These are phyloP conservation scores for Erysiphe pulchra DNA, from an alignment of 2,329 filamentous ascomycete genomes.

Conservation along the genomic window DNA sequence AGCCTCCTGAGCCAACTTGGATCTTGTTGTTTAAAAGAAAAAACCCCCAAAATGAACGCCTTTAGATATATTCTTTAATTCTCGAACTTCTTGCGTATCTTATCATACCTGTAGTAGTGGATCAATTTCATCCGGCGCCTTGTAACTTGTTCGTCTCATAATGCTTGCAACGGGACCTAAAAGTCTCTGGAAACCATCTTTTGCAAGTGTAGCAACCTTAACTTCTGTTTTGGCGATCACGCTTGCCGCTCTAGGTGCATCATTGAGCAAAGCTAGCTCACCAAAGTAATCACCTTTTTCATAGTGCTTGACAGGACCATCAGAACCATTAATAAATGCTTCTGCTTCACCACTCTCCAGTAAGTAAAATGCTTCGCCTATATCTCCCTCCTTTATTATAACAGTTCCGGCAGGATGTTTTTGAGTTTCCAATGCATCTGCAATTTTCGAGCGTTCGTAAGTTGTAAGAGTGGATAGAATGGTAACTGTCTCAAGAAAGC, in stretches of 20 bases:
- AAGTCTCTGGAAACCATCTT: constrained; percentile 82
- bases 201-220: constrained; percentile 78
- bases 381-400: constrained; percentile 81
- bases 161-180: constrained; percentile 84
- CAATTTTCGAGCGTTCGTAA: constrained; percentile 93
- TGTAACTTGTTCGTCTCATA: constrained; percentile 49
- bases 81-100: not conserved
- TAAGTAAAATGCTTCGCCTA: constrained; percentile 75
- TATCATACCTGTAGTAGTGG: constrained; percentile 24
- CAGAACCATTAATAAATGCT: constrained; percentile 53
- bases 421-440: constrained; percentile 76
- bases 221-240: constrained; percentile 65
- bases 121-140: constrained; percentile 40
- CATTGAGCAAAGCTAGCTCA: constrained; percentile 77
- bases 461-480: constrained; percentile 59
- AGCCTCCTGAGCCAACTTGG: not conserved
- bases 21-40: not conserved
- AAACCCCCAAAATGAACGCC: not conserved
- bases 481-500: constrained; percentile 82
- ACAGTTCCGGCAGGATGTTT: constrained; percentile 57
- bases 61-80: too few species aligned
- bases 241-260: constrained; percentile 76
- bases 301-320: constrained; percentile 53
- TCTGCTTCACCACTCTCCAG: constrained; percentile 71
- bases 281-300: constrained; percentile 91